Percentiles rank a stretch among this genome's conserved stretches.
phyloP scores from a whole-genome alignment of 2,329 filamentous ascomycete species.

The Neofusicoccum cordaticola region DNA sequence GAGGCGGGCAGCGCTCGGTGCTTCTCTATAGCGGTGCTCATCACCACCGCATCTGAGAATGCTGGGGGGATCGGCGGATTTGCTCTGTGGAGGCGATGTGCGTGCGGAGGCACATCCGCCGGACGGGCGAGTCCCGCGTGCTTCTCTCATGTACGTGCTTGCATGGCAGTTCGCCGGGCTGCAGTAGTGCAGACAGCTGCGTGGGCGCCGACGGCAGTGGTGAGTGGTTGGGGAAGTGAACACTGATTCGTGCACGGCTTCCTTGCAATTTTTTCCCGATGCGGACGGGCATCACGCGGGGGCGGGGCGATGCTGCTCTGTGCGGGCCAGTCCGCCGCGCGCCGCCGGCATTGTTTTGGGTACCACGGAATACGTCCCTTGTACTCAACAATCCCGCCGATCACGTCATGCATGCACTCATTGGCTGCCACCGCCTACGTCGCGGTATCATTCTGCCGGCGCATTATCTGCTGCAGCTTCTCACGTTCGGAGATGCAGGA shows the following conservation, averaged over 20 bases:
- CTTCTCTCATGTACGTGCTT: neutral
- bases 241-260: neutral
- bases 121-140: neutral
- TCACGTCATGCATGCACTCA: neutral
- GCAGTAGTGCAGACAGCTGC: neutral
- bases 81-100: neutral
- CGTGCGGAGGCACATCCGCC: neutral
- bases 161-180: neutral
- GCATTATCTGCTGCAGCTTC: neutral
- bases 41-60: no score
- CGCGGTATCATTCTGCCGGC: neutral
- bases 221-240: neutral
- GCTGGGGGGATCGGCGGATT: neutral
- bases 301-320: neutral
- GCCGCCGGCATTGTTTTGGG: neutral
- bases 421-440: neutral
- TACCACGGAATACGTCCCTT: no score
- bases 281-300: neutral
- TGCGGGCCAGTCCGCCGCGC: neutral
- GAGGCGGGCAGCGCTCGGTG: neutral
- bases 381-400: neutral
- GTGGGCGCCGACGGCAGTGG: neutral
- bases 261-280: neutral
- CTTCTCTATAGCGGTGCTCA: neutral
- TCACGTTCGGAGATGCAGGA: neutral